These are phyloP conservation scores for Mimosa pudica DNA, from an alignment of 306 rosid species.

Conservation along the genomic window DNA sequence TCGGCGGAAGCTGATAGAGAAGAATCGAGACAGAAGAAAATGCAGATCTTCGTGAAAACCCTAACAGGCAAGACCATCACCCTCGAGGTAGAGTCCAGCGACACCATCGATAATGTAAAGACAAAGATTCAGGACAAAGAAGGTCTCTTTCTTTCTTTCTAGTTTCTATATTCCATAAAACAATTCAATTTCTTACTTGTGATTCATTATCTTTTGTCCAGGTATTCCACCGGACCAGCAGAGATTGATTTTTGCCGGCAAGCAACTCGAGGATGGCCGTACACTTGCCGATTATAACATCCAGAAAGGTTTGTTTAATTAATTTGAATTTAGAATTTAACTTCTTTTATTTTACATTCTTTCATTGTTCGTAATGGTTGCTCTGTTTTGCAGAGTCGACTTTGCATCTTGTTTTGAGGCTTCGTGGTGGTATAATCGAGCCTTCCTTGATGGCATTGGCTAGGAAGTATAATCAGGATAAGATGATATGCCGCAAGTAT, in stretches of 20 bases:
- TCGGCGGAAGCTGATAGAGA: constrained; percentile 12
- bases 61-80: constrained; percentile 97
- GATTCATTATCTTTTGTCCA: not conserved
- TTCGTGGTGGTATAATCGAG: constrained; percentile 98
- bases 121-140: constrained; percentile 96
- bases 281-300: constrained; percentile 95
- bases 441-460: constrained; percentile 99
- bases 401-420: constrained; percentile 95
- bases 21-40: constrained; percentile 19
- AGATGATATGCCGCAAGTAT: constrained; percentile 96
- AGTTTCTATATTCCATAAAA: not conserved
- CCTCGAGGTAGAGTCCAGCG: constrained; percentile 96
- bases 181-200: not conserved
- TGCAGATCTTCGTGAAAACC: constrained; percentile 99
- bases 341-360: not conserved
- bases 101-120: constrained; percentile 91
- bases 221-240: constrained; percentile 99
- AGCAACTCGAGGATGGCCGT: constrained; percentile 98
- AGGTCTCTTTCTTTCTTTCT: constrained; percentile 42
- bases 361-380: no score
- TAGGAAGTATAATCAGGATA: constrained; percentile 95
- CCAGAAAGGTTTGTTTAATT: constrained; percentile 68
- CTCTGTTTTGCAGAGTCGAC: constrained; percentile 70
- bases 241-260: constrained; percentile 94
- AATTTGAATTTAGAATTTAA: no score